Conservation (phyloP, 192 early-diverging fungal species). For the Coemansia sp. region DNA sequence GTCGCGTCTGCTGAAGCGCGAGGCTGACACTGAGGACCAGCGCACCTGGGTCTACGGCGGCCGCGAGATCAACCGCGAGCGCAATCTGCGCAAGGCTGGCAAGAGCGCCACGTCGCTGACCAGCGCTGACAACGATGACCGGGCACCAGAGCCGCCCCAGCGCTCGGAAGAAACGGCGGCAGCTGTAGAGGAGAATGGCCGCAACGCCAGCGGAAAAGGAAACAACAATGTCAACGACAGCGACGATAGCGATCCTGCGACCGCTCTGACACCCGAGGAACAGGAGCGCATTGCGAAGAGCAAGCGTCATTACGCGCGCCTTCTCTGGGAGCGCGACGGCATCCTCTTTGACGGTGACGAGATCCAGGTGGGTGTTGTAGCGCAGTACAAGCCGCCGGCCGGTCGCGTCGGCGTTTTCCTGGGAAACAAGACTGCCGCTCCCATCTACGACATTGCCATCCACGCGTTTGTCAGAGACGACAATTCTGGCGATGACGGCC, state of each 20-base stretch:
- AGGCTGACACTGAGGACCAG: conserved; percentile 92
- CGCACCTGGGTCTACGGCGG: conserved; percentile 94
- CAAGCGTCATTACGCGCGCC: conserved; percentile 57
- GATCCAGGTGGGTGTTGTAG: conserved; percentile 89
- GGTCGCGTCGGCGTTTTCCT: conserved; percentile 91
- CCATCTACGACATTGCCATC: conserved; percentile 67
- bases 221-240: neutral
- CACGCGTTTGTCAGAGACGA: conserved; percentile 58
- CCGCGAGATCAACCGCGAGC: conserved; percentile 73
- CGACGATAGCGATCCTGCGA: neutral
- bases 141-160: too few species aligned
- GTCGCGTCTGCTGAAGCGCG: conserved; percentile 78
- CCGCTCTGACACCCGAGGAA: conserved; percentile 21
- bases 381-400: conserved; percentile 87
- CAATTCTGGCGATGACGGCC: conserved; percentile 5
- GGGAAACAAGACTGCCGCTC: conserved; percentile 80
- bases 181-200: too few species aligned
- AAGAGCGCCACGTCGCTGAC: conserved; percentile 1
- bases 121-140: neutral
- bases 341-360: conserved; percentile 89
- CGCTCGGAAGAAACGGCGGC: too few species aligned
- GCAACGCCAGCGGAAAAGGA: neutral
- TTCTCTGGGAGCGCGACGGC: conserved; percentile 78
- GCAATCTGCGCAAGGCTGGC: conserved; percentile 20
- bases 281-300: conserved; percentile 29